A percentile compares a stretch with the other conserved stretches of the same genome.
These are phyloP conservation scores for Lachnellula hyalina DNA, from an alignment of 2,329 filamentous ascomycete genomes.

Conservation along the genomic window DNA sequence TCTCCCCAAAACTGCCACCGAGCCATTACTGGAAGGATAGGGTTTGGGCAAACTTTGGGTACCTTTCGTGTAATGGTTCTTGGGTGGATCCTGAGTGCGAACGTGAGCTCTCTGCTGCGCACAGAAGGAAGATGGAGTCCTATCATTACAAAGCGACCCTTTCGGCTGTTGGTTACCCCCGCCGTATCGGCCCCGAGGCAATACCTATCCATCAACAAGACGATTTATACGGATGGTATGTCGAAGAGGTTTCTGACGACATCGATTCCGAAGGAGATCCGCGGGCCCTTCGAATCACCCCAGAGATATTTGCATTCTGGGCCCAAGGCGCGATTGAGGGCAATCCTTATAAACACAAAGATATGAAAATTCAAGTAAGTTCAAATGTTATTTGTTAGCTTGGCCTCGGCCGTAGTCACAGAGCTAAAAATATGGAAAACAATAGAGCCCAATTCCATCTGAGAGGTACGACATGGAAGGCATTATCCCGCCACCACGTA, in stretches of 20 bases:
- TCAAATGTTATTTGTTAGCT: not conserved
- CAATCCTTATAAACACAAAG: constrained; percentile 20
- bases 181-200: constrained; percentile 7
- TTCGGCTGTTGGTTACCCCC: constrained; percentile 5
- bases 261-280: constrained; percentile 39
- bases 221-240: constrained; percentile 18
- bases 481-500: not conserved
- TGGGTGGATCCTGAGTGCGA: constrained; percentile 30
- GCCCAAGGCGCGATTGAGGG: constrained; percentile 29
- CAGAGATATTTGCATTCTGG: constrained; percentile 40
- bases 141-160: not conserved
- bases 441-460: constrained; percentile 5
- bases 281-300: constrained; percentile 35
- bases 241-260: constrained; percentile 34
- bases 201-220: constrained; percentile 17
- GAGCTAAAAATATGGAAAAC: not conserved
- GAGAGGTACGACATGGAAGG: not conserved
- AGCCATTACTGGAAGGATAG: constrained; percentile 22
- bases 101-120: constrained; percentile 17
- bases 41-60: constrained; percentile 26
- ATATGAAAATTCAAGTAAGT: constrained; percentile 17
- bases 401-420: not conserved
- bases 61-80: constrained; percentile 17
- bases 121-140: constrained; percentile 1
- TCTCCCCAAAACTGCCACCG: not conserved